Evolutionary conservation across 2,329 filamentous ascomycete genomes (phyloP).

Genomic region (Colletotrichum sp.): DNA sequence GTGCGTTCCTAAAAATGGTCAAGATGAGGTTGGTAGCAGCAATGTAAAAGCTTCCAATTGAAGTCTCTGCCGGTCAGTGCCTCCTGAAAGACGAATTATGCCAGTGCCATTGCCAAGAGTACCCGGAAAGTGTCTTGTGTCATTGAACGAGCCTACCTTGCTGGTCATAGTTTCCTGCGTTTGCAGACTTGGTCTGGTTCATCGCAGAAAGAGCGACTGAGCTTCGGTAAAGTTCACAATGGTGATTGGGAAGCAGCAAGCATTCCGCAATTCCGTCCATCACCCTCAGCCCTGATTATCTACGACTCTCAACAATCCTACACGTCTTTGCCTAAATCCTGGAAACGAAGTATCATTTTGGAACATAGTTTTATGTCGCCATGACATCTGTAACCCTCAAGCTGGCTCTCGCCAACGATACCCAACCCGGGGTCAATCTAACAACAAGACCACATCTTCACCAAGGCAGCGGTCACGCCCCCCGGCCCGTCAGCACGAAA

Average conservation of each 20-base stretch:
- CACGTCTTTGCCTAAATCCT: not conserved
- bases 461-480: not conserved
- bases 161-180: not conserved
- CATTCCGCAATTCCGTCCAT: not conserved
- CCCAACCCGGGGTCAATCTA: not conserved
- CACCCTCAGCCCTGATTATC: not conserved
- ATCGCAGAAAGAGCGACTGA: not conserved
- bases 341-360: not conserved
- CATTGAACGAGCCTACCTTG: not conserved
- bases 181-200: not conserved
- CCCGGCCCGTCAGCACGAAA: not conserved
- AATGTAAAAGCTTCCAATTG: not conserved
- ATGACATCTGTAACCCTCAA: not conserved
- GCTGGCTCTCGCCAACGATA: not conserved
- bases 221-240: not conserved
- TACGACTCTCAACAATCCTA: not conserved
- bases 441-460: not conserved
- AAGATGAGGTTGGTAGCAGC: not conserved
- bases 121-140: not conserved
- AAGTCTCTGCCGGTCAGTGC: not conserved
- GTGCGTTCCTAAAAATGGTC: not conserved
- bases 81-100: not conserved
- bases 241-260: not conserved
- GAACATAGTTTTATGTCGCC: not conserved
- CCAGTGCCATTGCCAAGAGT: not conserved